Base-by-base conservation (phyloP, 2,329 filamentous ascomycete genomes). In the Nemania sp. region DNA sequence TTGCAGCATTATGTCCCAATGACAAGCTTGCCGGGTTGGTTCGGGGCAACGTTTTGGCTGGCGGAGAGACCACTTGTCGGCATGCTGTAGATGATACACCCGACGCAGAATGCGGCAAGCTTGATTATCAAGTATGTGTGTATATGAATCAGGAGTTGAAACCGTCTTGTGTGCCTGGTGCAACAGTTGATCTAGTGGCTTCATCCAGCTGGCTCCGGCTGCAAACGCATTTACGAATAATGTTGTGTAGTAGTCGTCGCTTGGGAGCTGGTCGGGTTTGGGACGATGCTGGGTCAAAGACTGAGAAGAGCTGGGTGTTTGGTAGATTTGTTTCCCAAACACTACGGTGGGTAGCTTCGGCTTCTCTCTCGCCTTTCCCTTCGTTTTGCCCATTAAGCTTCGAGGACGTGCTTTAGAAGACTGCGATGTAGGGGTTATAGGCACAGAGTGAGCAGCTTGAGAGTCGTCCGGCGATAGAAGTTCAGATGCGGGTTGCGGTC, bases 21-120 rank as follows among this genome's bases (percentile, higher is more conserved):
- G 94, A 1, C 89, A 88, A 1, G 86, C 83, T 17, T 88, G 89
- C 39, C 92, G 86, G 3, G 85, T 82, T 4, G 94, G 93, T 74
- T 99, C 95, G 1, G 87, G 83, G 40, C 88, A 90, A 58, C 92
- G 89, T 72, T 96, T 91, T 45, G 93, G 87, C 71, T 99, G 95
- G 54, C 94, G 85, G 48, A 99, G 77, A 5, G 93, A 95, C 94
- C 95, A 98, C 70, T 94, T 90, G 68, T 96, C 92, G 34, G 89
- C 87, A 70, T 94, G 92, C 71, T 99, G 95, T 25, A 98, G 80
- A 63, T 94, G 88, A 72, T 97, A 97, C 2, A 99, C 92, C 13
- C 92, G 83, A 57, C 92, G 88, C 3, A 98, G 76, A 32, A 97
- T 90, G 57, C 91, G 89, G 69, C 91, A 95, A 54, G 96, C 91